Conservation (phyloP, 176 grass and related monocot species). For the Eragrostis curvula region DNA sequence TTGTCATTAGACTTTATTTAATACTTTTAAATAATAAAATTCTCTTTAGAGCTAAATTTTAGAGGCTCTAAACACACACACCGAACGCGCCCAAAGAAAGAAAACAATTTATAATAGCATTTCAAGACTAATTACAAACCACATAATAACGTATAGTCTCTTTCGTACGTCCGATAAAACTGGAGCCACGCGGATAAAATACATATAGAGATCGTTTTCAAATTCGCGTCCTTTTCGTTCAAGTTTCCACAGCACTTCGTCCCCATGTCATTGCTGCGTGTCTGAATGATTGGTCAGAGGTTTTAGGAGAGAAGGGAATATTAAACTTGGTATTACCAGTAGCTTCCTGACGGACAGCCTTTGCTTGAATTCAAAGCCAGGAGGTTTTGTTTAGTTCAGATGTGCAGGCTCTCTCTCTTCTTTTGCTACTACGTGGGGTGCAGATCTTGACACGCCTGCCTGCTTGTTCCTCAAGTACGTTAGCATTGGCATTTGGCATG, state of each 20-base stretch:
- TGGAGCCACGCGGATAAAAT: background rate
- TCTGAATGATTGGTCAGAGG: slow-evolving; percentile 31
- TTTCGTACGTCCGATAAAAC: background rate
- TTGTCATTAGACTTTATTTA: too few relatives aligned
- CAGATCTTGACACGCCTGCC: slow-evolving; percentile 19
- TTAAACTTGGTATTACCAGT: background rate
- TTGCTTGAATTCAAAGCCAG: slow-evolving; percentile 54
- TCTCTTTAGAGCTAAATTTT: too few relatives aligned
- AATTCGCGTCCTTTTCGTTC: background rate
- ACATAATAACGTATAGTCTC: background rate
- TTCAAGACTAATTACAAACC: background rate
- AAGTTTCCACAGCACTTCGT: slow-evolving; percentile 4
- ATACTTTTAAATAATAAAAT: too few relatives aligned
- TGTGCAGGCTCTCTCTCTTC: background rate
- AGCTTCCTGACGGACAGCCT: slow-evolving; percentile 5
- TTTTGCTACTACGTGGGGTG: slow-evolving; percentile 9
- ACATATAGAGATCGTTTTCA: background rate
- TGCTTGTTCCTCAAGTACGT: slow-evolving; percentile 29
- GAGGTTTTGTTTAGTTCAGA: slow-evolving; percentile 28
- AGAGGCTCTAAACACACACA: too few relatives aligned
- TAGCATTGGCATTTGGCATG: background rate
- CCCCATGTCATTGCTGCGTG: background rate
- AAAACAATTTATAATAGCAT: background rate
- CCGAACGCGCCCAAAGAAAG: background rate
- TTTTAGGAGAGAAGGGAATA: background rate